Evolutionary conservation across 2,329 filamentous ascomycete species (phyloP).

Genomic region (Aspergillus fijiensis): DNA sequence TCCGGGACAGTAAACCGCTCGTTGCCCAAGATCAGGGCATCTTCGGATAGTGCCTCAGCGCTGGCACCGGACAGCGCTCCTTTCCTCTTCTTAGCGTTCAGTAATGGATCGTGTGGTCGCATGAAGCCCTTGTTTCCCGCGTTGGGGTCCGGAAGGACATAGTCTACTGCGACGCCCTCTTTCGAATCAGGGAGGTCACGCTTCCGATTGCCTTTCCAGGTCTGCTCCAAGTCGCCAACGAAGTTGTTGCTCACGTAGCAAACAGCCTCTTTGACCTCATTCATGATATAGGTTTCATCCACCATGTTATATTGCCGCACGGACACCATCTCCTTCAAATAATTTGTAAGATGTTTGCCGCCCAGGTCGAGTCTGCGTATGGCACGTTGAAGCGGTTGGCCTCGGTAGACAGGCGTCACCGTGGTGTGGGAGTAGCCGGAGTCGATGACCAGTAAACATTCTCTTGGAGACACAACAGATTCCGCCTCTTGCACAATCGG

Average conservation of each 20-base stretch:
- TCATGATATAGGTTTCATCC: constrained; percentile 89
- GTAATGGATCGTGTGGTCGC: constrained; percentile 71
- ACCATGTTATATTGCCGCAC: constrained; percentile 93
- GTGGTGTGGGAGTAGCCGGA: constrained; percentile 92
- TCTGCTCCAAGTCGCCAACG: constrained; percentile 70
- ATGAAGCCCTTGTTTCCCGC: constrained; percentile 65
- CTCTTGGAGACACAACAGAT: constrained; percentile 56
- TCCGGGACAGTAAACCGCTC: constrained; percentile 91
- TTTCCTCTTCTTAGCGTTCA: constrained; percentile 55
- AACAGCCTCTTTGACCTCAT: constrained; percentile 89
- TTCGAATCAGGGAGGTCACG: constrained; percentile 27
- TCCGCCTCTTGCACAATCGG: constrained; percentile 47
- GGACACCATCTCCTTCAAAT: constrained; percentile 84
- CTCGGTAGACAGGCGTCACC: constrained; percentile 79
- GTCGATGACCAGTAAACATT: constrained; percentile 85
- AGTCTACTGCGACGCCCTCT: constrained; percentile 72
- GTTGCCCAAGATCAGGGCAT: constrained; percentile 82
- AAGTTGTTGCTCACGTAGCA: constrained; percentile 84
- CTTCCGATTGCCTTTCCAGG: constrained; percentile 72
- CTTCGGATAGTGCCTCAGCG: constrained; percentile 60
- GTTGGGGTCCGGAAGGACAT: constrained; percentile 82
- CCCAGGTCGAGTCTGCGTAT: constrained; percentile 85
- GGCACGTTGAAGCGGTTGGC: constrained; percentile 75
- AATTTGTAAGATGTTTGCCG: constrained; percentile 90
- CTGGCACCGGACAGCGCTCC: constrained; percentile 48